These are phyloP conservation scores for Exutisphaerella laricina DNA, from an alignment of 2,329 filamentous ascomycete genomes.

Conservation along the genomic window DNA sequence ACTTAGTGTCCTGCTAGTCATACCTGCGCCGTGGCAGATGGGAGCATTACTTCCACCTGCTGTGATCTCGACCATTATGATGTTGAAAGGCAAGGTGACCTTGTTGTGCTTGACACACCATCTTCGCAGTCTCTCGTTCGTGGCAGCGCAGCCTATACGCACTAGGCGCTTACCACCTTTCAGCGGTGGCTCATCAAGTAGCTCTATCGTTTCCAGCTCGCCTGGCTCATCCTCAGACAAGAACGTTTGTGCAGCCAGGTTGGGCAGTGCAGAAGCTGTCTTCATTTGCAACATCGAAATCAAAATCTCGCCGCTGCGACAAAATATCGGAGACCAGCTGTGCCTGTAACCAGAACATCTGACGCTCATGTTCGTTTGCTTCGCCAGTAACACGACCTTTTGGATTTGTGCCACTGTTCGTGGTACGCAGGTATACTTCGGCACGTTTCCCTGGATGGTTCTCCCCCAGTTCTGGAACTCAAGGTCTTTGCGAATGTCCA, in stretches of 20 bases:
- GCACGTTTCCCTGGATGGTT: constrained; percentile 7
- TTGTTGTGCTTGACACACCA: constrained; percentile 13
- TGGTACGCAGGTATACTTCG: constrained; percentile 11
- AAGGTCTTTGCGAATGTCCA: constrained; percentile 10
- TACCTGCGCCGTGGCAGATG: constrained; percentile 14
- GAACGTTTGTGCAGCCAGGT: constrained; percentile 6
- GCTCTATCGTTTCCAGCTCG: constrained; percentile 11
- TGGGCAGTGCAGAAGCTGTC: constrained; percentile 8
- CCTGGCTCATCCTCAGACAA: constrained; percentile 7
- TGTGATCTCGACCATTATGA: constrained; percentile 14
- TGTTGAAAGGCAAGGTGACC: constrained; percentile 12
- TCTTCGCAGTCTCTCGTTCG: constrained; percentile 12
- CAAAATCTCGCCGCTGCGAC: constrained; percentile 8
- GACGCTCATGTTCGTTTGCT: constrained; percentile 7
- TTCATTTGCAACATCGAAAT: constrained; percentile 11
- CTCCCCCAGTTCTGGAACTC: constrained; percentile 14
- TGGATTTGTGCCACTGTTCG: constrained; percentile 11
- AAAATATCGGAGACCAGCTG: constrained; percentile 12
- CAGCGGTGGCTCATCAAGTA: constrained; percentile 5
- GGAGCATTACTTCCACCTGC: constrained; percentile 11
- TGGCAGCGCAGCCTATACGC: constrained; percentile 10
- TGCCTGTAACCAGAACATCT: constrained; percentile 12
- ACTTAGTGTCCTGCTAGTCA: constrained; percentile 9
- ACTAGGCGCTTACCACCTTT: constrained; percentile 8
- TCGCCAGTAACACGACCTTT: constrained; percentile 11